Base-by-base conservation (phyloP, 768 basidiomycete genomes). In the Pseudohyphozyma bogoriensis region DNA sequence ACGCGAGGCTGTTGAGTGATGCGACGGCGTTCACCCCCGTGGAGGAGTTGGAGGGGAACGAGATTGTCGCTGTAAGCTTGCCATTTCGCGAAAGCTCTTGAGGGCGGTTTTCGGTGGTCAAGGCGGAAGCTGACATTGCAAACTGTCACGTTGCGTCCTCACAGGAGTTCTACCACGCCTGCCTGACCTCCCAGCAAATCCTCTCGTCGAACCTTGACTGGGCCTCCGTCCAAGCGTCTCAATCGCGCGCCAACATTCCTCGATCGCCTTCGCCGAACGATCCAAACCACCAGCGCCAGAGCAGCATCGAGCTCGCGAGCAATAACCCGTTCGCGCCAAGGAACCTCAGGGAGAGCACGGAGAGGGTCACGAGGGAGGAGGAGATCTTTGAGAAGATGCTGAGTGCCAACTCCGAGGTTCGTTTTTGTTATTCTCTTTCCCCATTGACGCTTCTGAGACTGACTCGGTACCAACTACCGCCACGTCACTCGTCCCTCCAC, bases 1-100 rank as follows among this genome's bases (percentile, higher is more conserved):
- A 59, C 20, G 68, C 68, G 11, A 56, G 58, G 44, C 53, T 69
- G 54, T 45, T 69, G 28, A 32, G 33, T n/a, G 68, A 69, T 31
- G 54, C 63, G 22, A 47, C 67, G 45, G 59, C 55, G 1, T 59
- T 59, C 39, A 18, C 42, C 29, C 42, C 58, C 0, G 59, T 52
- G 4, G 64, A 32, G 39, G 55, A 39, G 20, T 29, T 66, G 20
- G 56, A 59, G 26, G 36, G 11, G 46, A 61, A 67, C 56, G 63
- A 65, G 46, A 63, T 67, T 26, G 51, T 67, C 3, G 56, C 66
- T 40, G 61, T 62, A 18, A 36, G 63, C n/a, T n/a, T n/a, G n/a
- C n/a, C n/a, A n/a, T n/a, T n/a, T n/a, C n/a, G n/a, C n/a, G n/a
- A n/a, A n/a, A n/a, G n/a, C n/a, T n/a, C n/a, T n/a, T n/a, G n/a